Evolutionary conservation across 176 grass and related monocot genomes (phyloP).

Genomic region (Avena atlantica): DNA sequence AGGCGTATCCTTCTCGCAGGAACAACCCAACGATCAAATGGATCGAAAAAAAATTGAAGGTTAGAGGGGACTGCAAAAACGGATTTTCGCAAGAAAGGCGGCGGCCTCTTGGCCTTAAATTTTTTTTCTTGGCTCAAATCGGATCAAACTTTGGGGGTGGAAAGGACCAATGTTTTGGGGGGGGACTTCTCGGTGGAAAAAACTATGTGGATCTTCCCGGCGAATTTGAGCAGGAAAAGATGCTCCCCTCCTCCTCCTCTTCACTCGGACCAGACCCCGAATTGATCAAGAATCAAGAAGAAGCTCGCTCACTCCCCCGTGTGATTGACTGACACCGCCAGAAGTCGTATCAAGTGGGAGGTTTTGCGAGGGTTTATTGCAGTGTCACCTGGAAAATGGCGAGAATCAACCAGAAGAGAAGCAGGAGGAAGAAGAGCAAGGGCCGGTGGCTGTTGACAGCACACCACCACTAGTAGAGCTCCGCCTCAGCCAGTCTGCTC

Average conservation of each 20-base stretch:
- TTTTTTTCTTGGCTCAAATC: constrained; percentile 22
- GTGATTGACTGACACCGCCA: too few species aligned
- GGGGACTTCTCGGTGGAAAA: not conserved
- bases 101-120: constrained; percentile 19
- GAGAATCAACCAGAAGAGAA: constrained; percentile 17
- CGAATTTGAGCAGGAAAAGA: not conserved
- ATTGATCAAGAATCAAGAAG: not conserved
- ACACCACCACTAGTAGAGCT: not conserved
- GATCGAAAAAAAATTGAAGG: constrained; percentile 10
- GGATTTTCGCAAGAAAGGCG: constrained; percentile 41
- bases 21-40: constrained; percentile 27
- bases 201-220: constrained; percentile 30
- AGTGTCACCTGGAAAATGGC: not conserved
- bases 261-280: not conserved
- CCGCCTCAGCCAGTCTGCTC: constrained; percentile 42
- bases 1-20: constrained; percentile 5
- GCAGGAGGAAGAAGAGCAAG: constrained; percentile 1
- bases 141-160: constrained; percentile 1
- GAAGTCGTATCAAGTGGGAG: not conserved
- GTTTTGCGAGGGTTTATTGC: constrained; percentile 58
- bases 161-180: not conserved
- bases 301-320: not conserved
- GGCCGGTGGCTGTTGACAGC: not conserved
- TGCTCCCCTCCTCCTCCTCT: too few species aligned
- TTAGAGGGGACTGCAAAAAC: constrained; percentile 4